Evolutionary conservation across 139 green algal species (phyloP), one percentile per base, ranked within the genome.

Genomic region (Yamagishiella unicocca): DNA sequence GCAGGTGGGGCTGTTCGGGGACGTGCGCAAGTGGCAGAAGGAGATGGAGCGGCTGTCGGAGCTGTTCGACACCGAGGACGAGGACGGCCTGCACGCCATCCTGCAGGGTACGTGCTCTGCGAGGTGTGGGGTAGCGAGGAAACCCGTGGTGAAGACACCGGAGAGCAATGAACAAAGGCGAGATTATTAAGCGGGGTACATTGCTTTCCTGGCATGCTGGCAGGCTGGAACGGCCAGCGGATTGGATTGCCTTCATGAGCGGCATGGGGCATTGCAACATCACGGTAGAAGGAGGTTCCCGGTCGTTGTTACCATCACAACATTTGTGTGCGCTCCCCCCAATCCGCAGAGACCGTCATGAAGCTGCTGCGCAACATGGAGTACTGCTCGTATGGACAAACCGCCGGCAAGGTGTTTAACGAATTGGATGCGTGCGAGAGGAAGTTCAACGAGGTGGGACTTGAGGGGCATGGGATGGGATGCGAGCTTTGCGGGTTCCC

Each of bases 1-100:
- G n/a, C 87, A 91, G 90, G 95, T 99, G 21, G 97, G 97, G 19
- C 89, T 99, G 42, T 94, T 99, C 85, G 97, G 97, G 14, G 91
- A 92, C 46, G 97, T 97, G 27, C 90, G 95, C 3, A 75, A 91
- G 38, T 94, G 98, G 71, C 97, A 99, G 92, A 79, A 61, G 24
- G 95, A 99, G 81, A 89, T 99, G 76, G 96, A 99, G 43, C 82
- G 90, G 35, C 96, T 99, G 50, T 94, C 95, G 7, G 87, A 92
- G 22, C 55, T 93, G 1, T 95, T 97, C 14, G 97, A 99, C 92
- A 99, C 95, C 2, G 95, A 90, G 35, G 94, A 93, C 21, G 90
- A 94, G n/a, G 89, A 94, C 37, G 96, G 96, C n/a, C 91, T 98
- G 87, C 93, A 97, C 42, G 95, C 92, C 85, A 85, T 98, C 31